Evolutionary conservation across 2,329 filamentous ascomycete genomes (phyloP).

Genomic region (Venturia aucupariae): DNA sequence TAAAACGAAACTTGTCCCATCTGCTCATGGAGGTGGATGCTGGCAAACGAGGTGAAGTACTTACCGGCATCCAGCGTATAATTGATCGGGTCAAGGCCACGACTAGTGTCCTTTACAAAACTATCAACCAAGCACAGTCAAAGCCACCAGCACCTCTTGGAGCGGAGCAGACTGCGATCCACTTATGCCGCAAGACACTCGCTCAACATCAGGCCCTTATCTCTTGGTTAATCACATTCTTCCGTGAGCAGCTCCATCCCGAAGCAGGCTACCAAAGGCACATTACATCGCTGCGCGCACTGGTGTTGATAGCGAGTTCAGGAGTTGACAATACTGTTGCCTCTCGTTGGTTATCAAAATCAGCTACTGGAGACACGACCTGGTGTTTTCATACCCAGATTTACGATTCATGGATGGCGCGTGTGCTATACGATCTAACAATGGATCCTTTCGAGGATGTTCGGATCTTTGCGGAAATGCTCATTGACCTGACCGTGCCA

Average conservation of each 20-base stretch:
- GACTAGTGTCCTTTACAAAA: slow-evolving; percentile 42
- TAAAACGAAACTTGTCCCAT: slow-evolving; percentile 57
- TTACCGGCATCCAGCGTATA: slow-evolving; percentile 61
- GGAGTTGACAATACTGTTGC: slow-evolving; percentile 50
- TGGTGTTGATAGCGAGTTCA: slow-evolving; percentile 58
- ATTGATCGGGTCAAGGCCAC: slow-evolving; percentile 65
- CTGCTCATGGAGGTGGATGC: slow-evolving; percentile 80
- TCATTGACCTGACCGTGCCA: slow-evolving; percentile 25
- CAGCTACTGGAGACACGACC: slow-evolving; percentile 37
- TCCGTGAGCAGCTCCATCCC: slow-evolving; percentile 64
- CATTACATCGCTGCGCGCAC: slow-evolving; percentile 65
- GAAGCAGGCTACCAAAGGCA: slow-evolving; percentile 87
- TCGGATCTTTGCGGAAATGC: slow-evolving; percentile 44
- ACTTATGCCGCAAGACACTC: slow-evolving; percentile 21
- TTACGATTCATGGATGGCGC: slow-evolving; percentile 37
- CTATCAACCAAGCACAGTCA: slow-evolving; percentile 15
- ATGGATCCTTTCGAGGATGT: slow-evolving; percentile 93
- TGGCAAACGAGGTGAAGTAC: slow-evolving; percentile 65
- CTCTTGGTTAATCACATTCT: slow-evolving; percentile 63
- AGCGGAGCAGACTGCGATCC: background rate
- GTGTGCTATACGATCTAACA: slow-evolving; percentile 66
- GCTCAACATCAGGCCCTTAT: slow-evolving; percentile 55
- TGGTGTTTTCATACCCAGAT: slow-evolving; percentile 43
- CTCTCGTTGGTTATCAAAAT: slow-evolving; percentile 33
- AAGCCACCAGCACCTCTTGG: background rate